Conservation (phyloP, 805 yeast species). For the Starmerella powellii region DNA sequence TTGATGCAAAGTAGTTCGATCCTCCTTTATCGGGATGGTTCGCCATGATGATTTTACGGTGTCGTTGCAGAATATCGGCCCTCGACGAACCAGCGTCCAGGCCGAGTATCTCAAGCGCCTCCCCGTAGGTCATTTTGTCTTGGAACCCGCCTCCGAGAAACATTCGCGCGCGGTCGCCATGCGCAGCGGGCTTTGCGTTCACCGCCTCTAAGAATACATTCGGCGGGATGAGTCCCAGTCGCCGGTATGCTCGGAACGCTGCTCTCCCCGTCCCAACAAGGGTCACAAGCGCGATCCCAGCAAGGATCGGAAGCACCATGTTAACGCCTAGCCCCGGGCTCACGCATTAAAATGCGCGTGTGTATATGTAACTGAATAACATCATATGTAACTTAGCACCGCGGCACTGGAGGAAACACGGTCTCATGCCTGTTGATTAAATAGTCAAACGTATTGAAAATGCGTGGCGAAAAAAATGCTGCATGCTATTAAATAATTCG, state of each 20-base stretch:
- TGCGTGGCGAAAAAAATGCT: too few species aligned
- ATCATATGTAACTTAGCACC: too few species aligned
- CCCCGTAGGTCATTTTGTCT: conserved; percentile 38
- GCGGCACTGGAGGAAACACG: too few species aligned
- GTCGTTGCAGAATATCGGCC: conserved; percentile 64
- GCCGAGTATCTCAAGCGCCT: conserved; percentile 42
- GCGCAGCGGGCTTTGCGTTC: conserved; percentile 2
- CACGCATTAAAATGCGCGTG: too few species aligned
- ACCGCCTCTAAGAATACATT: conserved; percentile 24
- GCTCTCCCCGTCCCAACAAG: conserved; percentile 27
- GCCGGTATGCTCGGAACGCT: conserved; percentile 26
- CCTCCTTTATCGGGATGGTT: conserved; percentile 96
- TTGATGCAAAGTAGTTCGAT: conserved; percentile 75
- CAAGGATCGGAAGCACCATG: conserved; percentile 25
- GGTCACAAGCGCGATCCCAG: conserved; percentile 25
- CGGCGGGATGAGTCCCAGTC: conserved; percentile 26
- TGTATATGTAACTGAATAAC: too few species aligned
- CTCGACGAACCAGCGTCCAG: conserved; percentile 28
- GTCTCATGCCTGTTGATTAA: too few species aligned
- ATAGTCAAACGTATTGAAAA: too few species aligned
- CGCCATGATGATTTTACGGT: conserved; percentile 70
- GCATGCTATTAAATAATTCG: too few species aligned
- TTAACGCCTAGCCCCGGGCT: too few species aligned
- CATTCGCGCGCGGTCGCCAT: conserved; percentile 5
- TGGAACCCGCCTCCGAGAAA: conserved; percentile 30